A percentile compares a stretch with the other conserved stretches of the same genome.
These are phyloP conservation scores for Sclerotinia glacialis DNA, from an alignment of 2,329 filamentous ascomycete species.

Conservation along the genomic window DNA sequence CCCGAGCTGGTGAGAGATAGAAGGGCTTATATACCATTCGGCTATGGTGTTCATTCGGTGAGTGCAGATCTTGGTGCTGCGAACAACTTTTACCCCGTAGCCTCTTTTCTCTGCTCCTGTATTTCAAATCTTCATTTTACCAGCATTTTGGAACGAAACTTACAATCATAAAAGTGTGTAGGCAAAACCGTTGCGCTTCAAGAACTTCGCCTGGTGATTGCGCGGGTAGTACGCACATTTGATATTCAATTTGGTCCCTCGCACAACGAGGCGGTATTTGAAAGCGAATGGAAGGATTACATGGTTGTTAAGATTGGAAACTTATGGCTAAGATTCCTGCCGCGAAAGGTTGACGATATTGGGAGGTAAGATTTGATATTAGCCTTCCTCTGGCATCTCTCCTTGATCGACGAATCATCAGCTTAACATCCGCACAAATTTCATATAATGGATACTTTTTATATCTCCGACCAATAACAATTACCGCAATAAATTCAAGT, in stretches of 20 bases:
- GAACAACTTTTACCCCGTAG: not conserved
- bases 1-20: slow-evolving; percentile 23
- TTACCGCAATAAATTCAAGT: not conserved
- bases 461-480: not conserved
- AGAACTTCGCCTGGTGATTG: slow-evolving; percentile 24
- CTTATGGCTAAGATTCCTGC: slow-evolving; percentile 21
- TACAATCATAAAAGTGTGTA: slow-evolving; percentile 21
- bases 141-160: not conserved
- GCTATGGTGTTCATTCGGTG: slow-evolving; percentile 26
- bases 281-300: slow-evolving; percentile 24
- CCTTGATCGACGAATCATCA: not conserved
- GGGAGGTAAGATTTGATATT: not conserved
- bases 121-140: not conserved
- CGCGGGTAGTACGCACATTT: slow-evolving; percentile 22
- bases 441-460: too few species aligned
- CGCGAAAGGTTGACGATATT: not conserved
- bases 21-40: slow-evolving; percentile 28
- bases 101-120: too few species aligned
- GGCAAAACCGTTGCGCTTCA: slow-evolving; percentile 28
- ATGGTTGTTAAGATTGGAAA: slow-evolving; percentile 22
- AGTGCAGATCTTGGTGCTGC: not conserved
- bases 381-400: not conserved
- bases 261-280: slow-evolving; percentile 23
- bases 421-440: not conserved
- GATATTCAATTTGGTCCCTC: slow-evolving; percentile 23